These are phyloP conservation scores for Tylopilus vinaceipallidus DNA, from an alignment of 768 basidiomycete species.

Conservation along the genomic window DNA sequence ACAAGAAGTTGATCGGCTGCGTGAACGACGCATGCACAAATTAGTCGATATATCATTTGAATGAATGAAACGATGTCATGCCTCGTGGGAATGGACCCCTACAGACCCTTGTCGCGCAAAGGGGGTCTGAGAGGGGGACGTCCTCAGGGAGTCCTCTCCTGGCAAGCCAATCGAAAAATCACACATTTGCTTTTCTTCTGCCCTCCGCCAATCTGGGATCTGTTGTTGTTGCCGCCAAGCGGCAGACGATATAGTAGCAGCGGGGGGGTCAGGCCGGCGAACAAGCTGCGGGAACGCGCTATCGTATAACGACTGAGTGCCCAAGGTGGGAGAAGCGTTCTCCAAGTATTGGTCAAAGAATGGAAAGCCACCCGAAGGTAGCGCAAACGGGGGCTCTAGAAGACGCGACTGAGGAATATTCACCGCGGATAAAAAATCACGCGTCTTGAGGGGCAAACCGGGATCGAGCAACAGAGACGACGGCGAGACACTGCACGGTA, in stretches of 20 bases:
- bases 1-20: constrained; percentile 88
- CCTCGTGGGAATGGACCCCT: constrained; percentile 49
- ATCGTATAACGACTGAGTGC: constrained; percentile 35
- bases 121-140: constrained; percentile 25
- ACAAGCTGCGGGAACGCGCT: constrained; percentile 29
- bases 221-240: constrained; percentile 30
- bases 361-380: constrained; percentile 33
- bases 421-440: constrained; percentile 27
- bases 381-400: constrained; percentile 13
- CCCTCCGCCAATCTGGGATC: constrained; percentile 43
- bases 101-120: constrained; percentile 29
- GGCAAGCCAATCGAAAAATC: constrained; percentile 26
- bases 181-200: constrained; percentile 29
- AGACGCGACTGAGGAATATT: constrained; percentile 28
- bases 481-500: constrained; percentile 29
- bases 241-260: constrained; percentile 11
- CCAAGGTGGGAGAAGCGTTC: constrained; percentile 36
- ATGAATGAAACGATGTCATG: constrained; percentile 26
- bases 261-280: constrained; percentile 18
- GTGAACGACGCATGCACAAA: constrained; percentile 11
- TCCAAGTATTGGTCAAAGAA: constrained; percentile 58
- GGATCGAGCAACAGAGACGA: constrained; percentile 45
- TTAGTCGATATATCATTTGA: constrained; percentile 11
- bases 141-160: constrained; percentile 30
- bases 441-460: constrained; percentile 37